Conservation (phyloP, 805 yeast genomes). For the Ogataea pilisensis region DNA sequence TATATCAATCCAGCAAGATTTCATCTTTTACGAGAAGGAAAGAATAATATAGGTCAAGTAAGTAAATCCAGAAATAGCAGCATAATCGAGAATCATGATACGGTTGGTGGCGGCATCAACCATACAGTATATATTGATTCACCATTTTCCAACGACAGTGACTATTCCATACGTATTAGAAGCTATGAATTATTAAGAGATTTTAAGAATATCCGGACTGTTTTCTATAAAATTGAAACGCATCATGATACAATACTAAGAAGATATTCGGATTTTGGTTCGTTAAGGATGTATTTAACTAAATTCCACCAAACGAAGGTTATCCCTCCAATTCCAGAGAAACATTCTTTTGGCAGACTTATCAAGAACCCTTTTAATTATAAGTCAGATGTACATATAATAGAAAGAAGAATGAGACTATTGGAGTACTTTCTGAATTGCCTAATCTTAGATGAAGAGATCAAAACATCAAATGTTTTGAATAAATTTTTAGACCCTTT, state of each 20-base stretch:
- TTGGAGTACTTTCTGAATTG: conserved; percentile 42
- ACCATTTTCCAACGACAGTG: background rate
- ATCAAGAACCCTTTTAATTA: conserved; percentile 30
- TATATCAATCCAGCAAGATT: conserved; percentile 14
- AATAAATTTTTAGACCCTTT: conserved; percentile 49
- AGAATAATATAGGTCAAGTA: background rate
- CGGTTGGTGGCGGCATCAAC: background rate
- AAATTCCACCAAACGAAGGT: conserved; percentile 80
- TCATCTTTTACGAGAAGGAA: conserved; percentile 4
- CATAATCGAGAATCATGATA: background rate
- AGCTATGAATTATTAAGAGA: conserved; percentile 23
- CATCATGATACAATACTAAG: conserved; percentile 42
- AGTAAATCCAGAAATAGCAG: background rate
- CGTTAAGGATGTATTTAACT: conserved; percentile 64
- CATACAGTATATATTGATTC: background rate
- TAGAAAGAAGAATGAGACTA: conserved; percentile 46
- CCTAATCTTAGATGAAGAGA: conserved; percentile 31
- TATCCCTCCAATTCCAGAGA: conserved; percentile 94
- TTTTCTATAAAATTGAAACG: conserved; percentile 28
- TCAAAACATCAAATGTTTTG: conserved; percentile 36
- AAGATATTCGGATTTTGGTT: conserved; percentile 88
- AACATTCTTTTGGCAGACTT: conserved; percentile 48
- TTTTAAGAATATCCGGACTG: conserved; percentile 27
- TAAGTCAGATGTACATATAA: conserved; percentile 29
- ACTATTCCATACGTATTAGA: conserved; percentile 1